These are phyloP conservation scores for Phytophthora ramorum DNA, from an alignment of 352 stramenopile genomes.

Conservation along the genomic window DNA sequence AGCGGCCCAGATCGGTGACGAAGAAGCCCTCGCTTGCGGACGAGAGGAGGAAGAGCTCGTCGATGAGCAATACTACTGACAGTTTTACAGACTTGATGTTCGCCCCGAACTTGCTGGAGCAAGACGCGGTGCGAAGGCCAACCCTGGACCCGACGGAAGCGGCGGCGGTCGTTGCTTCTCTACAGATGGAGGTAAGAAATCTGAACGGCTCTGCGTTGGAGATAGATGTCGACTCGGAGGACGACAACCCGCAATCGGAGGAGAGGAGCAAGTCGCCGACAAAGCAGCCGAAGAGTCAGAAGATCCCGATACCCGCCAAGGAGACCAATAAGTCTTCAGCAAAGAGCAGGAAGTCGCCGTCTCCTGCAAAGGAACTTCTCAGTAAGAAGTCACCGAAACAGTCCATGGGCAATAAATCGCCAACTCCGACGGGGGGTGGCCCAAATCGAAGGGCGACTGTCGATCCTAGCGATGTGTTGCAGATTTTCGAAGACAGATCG, in stretches of 20 bases:
- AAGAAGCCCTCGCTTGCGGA: slow-evolving; percentile 15
- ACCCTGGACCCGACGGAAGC: slow-evolving; percentile 66
- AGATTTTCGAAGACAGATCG: slow-evolving; percentile 18
- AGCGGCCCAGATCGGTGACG: slow-evolving; percentile 18
- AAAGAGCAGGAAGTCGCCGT: slow-evolving; percentile 8
- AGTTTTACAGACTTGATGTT: slow-evolving; percentile 67
- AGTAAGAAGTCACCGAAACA: slow-evolving; percentile 2
- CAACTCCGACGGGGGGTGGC: slow-evolving; percentile 7
- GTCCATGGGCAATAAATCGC: slow-evolving; percentile 8
- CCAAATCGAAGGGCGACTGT: slow-evolving; percentile 51
- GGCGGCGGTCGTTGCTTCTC: slow-evolving; percentile 47
- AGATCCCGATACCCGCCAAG: not conserved
- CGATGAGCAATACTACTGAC: slow-evolving; percentile 34
- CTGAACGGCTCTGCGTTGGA: slow-evolving; percentile 19
- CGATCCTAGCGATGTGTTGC: slow-evolving; percentile 54
- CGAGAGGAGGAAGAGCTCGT: slow-evolving; percentile 19
- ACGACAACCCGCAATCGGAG: not conserved
- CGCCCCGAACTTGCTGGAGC: slow-evolving; percentile 49
- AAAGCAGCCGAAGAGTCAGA: not conserved
- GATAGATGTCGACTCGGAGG: slow-evolving; percentile 12
- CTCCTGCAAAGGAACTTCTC: not conserved
- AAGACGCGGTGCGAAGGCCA: slow-evolving; percentile 33
- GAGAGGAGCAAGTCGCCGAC: slow-evolving; percentile 7
- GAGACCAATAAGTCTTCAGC: slow-evolving; percentile 3
- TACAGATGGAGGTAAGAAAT: slow-evolving; percentile 36